Conservation (phyloP, 148 eudicot species). For the Rhododendron griersonianum region DNA sequence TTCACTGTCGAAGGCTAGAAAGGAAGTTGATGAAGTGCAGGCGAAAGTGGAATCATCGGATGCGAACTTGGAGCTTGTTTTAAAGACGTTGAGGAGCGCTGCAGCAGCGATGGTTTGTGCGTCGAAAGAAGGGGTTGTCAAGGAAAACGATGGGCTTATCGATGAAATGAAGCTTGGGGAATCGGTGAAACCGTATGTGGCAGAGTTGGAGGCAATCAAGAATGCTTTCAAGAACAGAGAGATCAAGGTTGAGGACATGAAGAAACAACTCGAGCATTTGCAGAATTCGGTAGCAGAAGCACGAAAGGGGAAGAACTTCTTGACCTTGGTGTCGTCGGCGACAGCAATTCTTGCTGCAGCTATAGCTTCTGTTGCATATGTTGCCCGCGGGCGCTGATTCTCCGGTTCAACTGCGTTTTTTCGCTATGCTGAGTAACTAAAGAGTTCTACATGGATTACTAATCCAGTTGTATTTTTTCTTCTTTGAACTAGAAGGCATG, state of each 20-base stretch:
- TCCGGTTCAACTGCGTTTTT: neutral
- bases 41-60: slow-evolving; percentile 27
- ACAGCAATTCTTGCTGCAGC: slow-evolving; percentile 78
- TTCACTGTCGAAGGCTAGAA: slow-evolving; percentile 18
- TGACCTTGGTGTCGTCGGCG: slow-evolving; percentile 71
- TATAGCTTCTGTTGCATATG: slow-evolving; percentile 68
- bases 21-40: slow-evolving; percentile 27
- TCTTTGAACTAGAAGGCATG: neutral
- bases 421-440: neutral
- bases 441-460: neutral
- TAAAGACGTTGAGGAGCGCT: slow-evolving; percentile 43
- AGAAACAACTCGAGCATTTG: slow-evolving; percentile 42
- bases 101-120: slow-evolving; percentile 20
- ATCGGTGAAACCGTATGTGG: slow-evolving; percentile 29
- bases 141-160: neutral
- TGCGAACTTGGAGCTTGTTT: slow-evolving; percentile 26
- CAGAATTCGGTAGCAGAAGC: slow-evolving; percentile 43
- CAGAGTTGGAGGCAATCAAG: slow-evolving; percentile 52
- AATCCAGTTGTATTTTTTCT: neutral
- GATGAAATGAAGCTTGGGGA: slow-evolving; percentile 29
- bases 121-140: slow-evolving; percentile 11
- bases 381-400: slow-evolving; percentile 38
- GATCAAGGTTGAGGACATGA: slow-evolving; percentile 52
- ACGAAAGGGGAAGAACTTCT: slow-evolving; percentile 60
- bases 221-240: slow-evolving; percentile 46